Base-by-base conservation (phyloP, 1,284 basidiomycete genomes). In the Sanghuangporus sanghuang region DNA sequence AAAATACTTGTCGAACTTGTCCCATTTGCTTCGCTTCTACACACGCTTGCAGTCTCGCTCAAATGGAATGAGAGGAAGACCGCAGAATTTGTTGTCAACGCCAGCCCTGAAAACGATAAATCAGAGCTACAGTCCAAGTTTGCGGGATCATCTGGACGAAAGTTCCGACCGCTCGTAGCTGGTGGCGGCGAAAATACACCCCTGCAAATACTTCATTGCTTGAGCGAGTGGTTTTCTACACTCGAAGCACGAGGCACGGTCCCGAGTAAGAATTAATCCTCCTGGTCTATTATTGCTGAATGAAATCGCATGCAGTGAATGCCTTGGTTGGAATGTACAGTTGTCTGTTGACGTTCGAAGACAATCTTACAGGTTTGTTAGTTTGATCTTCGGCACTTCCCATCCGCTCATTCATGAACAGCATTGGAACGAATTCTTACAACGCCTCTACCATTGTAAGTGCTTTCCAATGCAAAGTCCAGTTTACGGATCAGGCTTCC, bases 381-480 rank as follows among this genome's bases (percentile, higher is more conserved):
- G 6, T 7, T 6, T n/a, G 44, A n/a, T n/a, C 21, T 2, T 46
- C 44, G 16, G 44, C 16, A 1, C 16, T 46, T 7, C 44, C 16
- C 21, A 16, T 46, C 44, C 7, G 16, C 7, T 46, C 44, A 42
- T 6, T 64, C 39, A 3, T 35, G 18, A 61, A 9, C 67, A 83
- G 81, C 78, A 7, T 69, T 86, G 62, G 86, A 87, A 70, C 76
- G 77, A 50, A 85, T 86, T 52, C 68, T 88, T 62, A 87, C 85
- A 0, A 87, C 84, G 0, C 85, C 85, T 1, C 69, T 87, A 38
- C 86, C 85, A 40, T 85, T 85, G 85, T 87, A 68, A 70, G 84
- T 77, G 18, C 18, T 53, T n/a, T 21, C 16, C 32, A n/a, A n/a
- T 7, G 3, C 16, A 7, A n/a, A 35, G 27, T 7, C 9, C 32